Evolutionary conservation across 495 filamentous ascomycete genomes (phyloP), one percentile per base, ranked within the genome.

Genomic region (Penicillium parvum): DNA sequence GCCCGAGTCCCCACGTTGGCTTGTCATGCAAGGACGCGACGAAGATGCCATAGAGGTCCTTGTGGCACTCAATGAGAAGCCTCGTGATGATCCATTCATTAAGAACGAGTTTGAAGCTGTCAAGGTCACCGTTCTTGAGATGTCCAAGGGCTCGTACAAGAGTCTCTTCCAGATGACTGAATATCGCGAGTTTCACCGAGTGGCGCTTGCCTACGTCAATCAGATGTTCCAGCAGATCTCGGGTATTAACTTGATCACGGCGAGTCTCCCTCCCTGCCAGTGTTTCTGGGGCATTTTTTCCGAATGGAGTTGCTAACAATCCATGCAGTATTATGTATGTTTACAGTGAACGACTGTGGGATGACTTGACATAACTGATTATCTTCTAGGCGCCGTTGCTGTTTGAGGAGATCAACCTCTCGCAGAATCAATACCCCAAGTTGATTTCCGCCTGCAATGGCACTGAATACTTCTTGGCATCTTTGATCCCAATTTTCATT

Each of bases 1-100:
- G 27, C 68, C 80, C 12, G 74, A 80, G 60, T 75, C 75, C 44
- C 65, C 79, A 59, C 55, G 78, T 51, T 67, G 63, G 65, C 55
- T 66, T 25, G 53, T 66, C 30, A 55, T 60, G 20, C 63, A 66
- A 19, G 60, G 53, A 19, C 42, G 54, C n/a, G 56, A 58, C 34
- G 45, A 43, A 28, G 47, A 66, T 11, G 63, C 60, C 18, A 56
- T 53, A n/a, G 56, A 54, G 6, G 45, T 66, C 21, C 49, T 66
- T 30, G 64, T 60, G 63, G 32, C 51, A 9, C 42, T 66, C 15
- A 58, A 66, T 26, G 53, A 58, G 15, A 60, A 64, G n/a, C n/a
- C n/a, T n/a, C n/a, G n/a, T n/a, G n/a, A n/a, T n/a, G n/a, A n/a
- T n/a, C n/a, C 49, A 20, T 62, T 66, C n/a, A 41, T 49, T 12